Base-by-base conservation (phyloP, 2,329 filamentous ascomycete genomes). In the Fusarium xyrophilum region DNA sequence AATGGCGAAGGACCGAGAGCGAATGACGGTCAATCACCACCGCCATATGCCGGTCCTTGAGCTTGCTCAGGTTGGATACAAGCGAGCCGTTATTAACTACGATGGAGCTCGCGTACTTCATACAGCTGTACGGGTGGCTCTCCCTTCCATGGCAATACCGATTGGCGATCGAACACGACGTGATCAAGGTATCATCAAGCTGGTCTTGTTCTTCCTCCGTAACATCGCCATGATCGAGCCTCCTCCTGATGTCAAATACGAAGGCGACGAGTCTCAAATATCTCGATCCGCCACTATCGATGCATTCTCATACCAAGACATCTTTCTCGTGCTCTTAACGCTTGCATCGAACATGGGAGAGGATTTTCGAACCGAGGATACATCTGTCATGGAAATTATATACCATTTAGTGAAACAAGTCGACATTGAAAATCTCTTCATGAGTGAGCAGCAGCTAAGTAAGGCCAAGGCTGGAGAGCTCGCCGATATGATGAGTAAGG, bases 321-420 rank as follows among this genome's bases (percentile, higher is more conserved):
- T 97, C 25, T 92, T 98, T 72, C 88, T 93, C 56, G 85, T 96
- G 5, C 80, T 99, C 25, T 82, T 98, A 54, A 97, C 93, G 0
- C 83, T 99, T 48, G 91, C 93, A 15, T 97, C 94, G 4, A 96
- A 95, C 67, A 95, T 97, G 82, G 93, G 92, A 35, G 93, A 97
- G 40, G 95, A 98, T 73, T 99, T 97, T 77, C 89, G 91, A 65
- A 89, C 89, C 19, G 93, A 98, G 72, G 95, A 98, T 75, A 89
- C 95, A 4, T 86, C 93, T n/a, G 79, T 97, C 25, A 87, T 99
- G 80, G 96, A 99, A 76, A 92, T 95, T 39, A 81, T 99, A 30
- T 99, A 97, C 79, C 93, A 98, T 73, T 79, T 99, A 2, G 86
- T 98, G 60, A 98, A 98, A 78, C 92, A 94, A 23, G 89, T 98